A percentile compares a stretch with the other conserved stretches of the same genome.
Conservation (phyloP, 2,329 filamentous ascomycete genomes). For the Emergomyces orientalis region DNA sequence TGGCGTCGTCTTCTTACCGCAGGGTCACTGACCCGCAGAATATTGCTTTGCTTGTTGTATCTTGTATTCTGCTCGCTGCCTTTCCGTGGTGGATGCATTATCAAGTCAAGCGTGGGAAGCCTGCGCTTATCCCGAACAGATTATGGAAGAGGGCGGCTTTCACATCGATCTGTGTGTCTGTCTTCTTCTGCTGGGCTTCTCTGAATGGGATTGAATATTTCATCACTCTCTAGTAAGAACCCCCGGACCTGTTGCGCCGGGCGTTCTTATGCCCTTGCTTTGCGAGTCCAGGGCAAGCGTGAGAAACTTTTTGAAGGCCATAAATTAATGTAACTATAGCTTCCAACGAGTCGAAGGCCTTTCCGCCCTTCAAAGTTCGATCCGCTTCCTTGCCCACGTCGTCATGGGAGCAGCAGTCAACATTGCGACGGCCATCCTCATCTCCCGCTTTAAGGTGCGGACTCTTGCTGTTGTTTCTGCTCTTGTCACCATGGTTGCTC, state of each 20-base stretch:
- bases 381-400: not conserved
- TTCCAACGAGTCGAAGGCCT: not conserved
- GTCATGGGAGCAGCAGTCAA: constrained; percentile 3
- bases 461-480: constrained; percentile 13
- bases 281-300: not conserved
- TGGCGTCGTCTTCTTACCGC: constrained; percentile 14
- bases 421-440: not conserved
- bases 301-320: not conserved
- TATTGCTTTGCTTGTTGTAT: constrained; percentile 24
- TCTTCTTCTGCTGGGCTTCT: constrained; percentile 26
- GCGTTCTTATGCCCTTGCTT: not conserved
- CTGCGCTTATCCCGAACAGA: constrained; percentile 1
- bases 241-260: not conserved
- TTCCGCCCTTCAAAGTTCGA: not conserved
- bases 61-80: constrained; percentile 20
- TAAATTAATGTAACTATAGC: not conserved
- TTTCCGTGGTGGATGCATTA: constrained; percentile 21
- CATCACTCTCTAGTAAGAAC: not conserved
- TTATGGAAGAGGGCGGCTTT: constrained; percentile 28
- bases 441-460: constrained; percentile 12
- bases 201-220: constrained; percentile 14
- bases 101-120: constrained; percentile 20
- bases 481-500: constrained; percentile 13
- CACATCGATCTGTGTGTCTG: constrained; percentile 24
- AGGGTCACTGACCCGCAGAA: constrained; percentile 16